phyloP scores from a whole-genome alignment of 2,329 filamentous ascomycete species.

The Epichloe glyceriae region DNA sequence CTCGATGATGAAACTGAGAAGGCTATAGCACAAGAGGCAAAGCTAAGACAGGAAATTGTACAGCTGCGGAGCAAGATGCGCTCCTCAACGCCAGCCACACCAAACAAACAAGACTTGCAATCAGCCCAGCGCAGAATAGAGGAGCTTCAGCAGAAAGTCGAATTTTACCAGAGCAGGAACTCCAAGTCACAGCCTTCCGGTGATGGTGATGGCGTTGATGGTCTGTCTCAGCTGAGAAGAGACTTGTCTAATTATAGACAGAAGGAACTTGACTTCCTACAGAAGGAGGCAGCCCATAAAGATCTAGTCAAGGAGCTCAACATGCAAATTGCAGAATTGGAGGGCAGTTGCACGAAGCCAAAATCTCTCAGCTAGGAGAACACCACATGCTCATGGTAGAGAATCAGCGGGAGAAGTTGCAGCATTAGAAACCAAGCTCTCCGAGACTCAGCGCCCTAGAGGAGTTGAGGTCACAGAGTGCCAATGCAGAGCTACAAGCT shows the following conservation, averaged over 20 bases:
- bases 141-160: conserved; percentile 49
- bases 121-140: conserved; percentile 50
- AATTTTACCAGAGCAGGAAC: conserved; percentile 37
- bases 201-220: conserved; percentile 31
- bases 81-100: conserved; percentile 31
- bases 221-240: conserved; percentile 47
- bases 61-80: conserved; percentile 34
- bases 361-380: conserved; percentile 36
- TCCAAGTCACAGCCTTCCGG: conserved; percentile 21
- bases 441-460: conserved; percentile 45
- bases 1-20: conserved; percentile 54
- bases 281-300: conserved; percentile 53
- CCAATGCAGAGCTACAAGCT: conserved; percentile 37
- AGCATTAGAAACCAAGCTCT: conserved; percentile 47
- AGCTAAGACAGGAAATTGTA: conserved; percentile 40
- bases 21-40: conserved; percentile 52
- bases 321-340: conserved; percentile 51
- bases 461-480: conserved; percentile 35
- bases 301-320: conserved; percentile 50
- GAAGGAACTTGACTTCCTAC: conserved; percentile 50
- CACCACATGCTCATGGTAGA: conserved; percentile 32
- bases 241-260: conserved; percentile 52
- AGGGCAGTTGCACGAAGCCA: conserved; percentile 53
- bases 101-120: conserved; percentile 39
- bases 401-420: conserved; percentile 46